Base-by-base conservation (phyloP, 2,329 filamentous ascomycete species). In the Akanthomyces dipterigenus region DNA sequence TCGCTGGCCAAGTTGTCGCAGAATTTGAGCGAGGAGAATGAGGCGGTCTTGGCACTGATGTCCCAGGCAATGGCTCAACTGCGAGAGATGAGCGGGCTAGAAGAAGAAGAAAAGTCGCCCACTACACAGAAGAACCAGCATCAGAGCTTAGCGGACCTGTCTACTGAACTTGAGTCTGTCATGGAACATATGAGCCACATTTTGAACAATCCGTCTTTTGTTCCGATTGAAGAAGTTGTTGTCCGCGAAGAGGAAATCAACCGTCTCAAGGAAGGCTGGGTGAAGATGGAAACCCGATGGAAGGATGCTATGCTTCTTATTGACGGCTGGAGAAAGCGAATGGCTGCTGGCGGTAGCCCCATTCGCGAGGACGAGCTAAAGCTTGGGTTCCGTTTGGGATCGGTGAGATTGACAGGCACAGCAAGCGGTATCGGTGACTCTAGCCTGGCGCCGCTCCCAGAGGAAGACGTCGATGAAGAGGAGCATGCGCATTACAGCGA, bases 191-290 rank as follows among this genome's bases (percentile, higher is more conserved):
- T 99, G 65, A 85, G 89, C 65, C 88, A 83, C 2, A 84, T 99
- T 42, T 80, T 99, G 49, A 97, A 92, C 9, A 98, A 98, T 70
- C 95, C 95, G 1, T 96, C 93, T 2, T 99, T 98, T 72, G 95
- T 97, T 16, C 90, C 93, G 0, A 85, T 98, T 24, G 95, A 98
- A 68, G 95, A 98, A 72, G 91, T 99, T 2, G 88, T 96, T 70
- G 77, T 92, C n/a, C 86, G 93, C 60, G 93, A 99, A 65, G 89
- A 96, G 63, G 93, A 97, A 72, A 98, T 99, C 65, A 82, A 83
- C 57, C 84, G 90, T 56, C 79, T 99, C 53, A 86, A 91, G 60
- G 85, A 89, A 60, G 91, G 93, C 18, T 96, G 93, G 88, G 90
- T 96, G 71, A 92, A 89, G 75, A 96, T 98, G 90, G 93, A 98